Conservation (phyloP, 768 basidiomycete species). For the Termitomyces eurrhizus region DNA sequence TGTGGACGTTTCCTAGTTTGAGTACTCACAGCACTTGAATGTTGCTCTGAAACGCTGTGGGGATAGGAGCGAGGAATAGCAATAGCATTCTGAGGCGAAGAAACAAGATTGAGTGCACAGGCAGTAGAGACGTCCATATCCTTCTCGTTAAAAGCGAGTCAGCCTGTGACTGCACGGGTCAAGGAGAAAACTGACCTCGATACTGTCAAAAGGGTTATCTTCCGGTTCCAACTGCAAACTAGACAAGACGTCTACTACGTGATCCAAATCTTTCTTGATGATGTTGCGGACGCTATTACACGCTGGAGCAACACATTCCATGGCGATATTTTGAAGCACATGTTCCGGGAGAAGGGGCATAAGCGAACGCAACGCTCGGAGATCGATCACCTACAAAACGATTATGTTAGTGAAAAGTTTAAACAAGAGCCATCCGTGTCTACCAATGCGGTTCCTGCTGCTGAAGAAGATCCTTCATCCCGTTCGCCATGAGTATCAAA, state of each 20-base stretch:
- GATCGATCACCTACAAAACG: neutral
- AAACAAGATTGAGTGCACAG: constrained; percentile 2
- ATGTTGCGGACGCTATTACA: neutral
- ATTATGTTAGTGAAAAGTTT: neutral
- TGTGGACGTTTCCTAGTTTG: neutral
- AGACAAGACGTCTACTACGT: neutral
- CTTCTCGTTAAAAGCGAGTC: neutral
- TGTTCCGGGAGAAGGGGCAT: neutral
- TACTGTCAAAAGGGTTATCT: neutral
- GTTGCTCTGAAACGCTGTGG: neutral
- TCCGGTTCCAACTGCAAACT: neutral
- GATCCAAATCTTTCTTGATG: neutral
- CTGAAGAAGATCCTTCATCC: neutral
- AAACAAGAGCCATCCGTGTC: neutral
- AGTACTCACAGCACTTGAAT: neutral
- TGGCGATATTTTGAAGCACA: neutral
- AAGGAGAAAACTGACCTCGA: neutral
- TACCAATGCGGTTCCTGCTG: neutral
- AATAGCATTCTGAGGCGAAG: neutral
- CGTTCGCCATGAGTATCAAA: neutral
- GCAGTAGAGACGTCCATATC: neutral
- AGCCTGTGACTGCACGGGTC: neutral
- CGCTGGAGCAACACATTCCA: neutral
- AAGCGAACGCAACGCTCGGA: neutral
- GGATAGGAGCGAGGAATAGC: neutral